phyloP scores from a whole-genome alignment of 148 eudicot species.

The Talinum fruticosum region DNA sequence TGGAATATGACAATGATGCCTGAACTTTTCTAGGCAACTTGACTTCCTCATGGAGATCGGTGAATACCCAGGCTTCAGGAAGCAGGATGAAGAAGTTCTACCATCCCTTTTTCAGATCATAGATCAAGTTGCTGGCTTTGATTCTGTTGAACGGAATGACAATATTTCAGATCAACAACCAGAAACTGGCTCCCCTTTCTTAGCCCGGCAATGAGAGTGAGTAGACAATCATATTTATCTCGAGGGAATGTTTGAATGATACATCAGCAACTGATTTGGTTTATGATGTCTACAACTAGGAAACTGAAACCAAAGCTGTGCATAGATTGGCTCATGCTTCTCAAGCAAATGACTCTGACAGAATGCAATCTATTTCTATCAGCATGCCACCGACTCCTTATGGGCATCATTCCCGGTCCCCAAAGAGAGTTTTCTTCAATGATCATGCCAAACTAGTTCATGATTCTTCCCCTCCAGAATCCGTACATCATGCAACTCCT shows the following conservation, averaged over 20 bases:
- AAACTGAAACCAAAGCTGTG: conserved; percentile 22
- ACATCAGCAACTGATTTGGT: conserved; percentile 5
- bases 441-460: conserved; percentile 28
- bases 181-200: conserved; percentile 11
- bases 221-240: neutral
- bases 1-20: neutral
- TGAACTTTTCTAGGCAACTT: conserved; percentile 6
- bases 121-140: conserved; percentile 54
- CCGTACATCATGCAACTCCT: conserved; percentile 5
- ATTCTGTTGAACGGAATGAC: conserved; percentile 30
- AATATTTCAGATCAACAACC: conserved; percentile 12
- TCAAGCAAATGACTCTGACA: conserved; percentile 11
- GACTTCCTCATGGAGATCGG: conserved; percentile 41
- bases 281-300: conserved; percentile 34
- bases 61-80: conserved; percentile 13
- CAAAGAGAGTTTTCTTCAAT: conserved; percentile 39
- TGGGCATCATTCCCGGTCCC: conserved; percentile 29
- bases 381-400: conserved; percentile 77
- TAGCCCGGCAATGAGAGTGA: neutral
- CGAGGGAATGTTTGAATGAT: neutral
- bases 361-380: conserved; percentile 44
- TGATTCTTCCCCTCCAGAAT: conserved; percentile 12
- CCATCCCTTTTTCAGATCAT: conserved; percentile 56
- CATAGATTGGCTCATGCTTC: conserved; percentile 4
- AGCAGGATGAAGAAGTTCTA: conserved; percentile 24